Conservation (phyloP, 371 early-diverging fungal genomes). For the Syncephalastrum sp. region DNA sequence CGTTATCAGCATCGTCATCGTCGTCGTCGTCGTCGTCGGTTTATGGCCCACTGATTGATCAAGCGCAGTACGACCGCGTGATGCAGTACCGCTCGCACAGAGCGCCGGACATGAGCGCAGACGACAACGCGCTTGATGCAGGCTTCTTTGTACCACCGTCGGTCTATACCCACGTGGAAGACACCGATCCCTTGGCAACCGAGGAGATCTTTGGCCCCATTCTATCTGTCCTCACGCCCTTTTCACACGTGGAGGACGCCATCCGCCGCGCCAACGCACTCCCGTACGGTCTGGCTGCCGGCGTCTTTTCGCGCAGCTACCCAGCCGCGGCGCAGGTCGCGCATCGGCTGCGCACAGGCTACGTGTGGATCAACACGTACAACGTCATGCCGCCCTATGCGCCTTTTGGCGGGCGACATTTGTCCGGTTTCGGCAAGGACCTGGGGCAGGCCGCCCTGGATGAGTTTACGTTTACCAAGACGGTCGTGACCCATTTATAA, state of each 20-base stretch:
- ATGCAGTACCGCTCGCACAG: slow-evolving; percentile 26
- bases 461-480: slow-evolving; percentile 65
- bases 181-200: slow-evolving; percentile 57
- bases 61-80: slow-evolving; percentile 70
- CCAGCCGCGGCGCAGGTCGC: slow-evolving; percentile 64
- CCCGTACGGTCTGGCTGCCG: slow-evolving; percentile 76
- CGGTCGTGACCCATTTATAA: slow-evolving; percentile 39
- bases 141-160: slow-evolving; percentile 76
- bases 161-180: slow-evolving; percentile 55
- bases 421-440: slow-evolving; percentile 81
- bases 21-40: slow-evolving; percentile 15
- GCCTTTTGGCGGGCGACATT: slow-evolving; percentile 87
- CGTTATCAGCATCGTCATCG: not conserved
- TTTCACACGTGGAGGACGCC: slow-evolving; percentile 69
- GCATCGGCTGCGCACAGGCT: slow-evolving; percentile 30
- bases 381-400: slow-evolving; percentile 59
- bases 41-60: slow-evolving; percentile 77
- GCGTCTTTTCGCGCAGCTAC: slow-evolving; percentile 75
- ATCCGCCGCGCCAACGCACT: slow-evolving; percentile 68
- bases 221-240: slow-evolving; percentile 69
- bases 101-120: slow-evolving; percentile 1
- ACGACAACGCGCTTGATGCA: not conserved
- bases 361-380: slow-evolving; percentile 53
- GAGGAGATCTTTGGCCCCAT: slow-evolving; percentile 90
- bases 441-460: slow-evolving; percentile 65